Percentiles rank a stretch among this genome's conserved stretches.
These are phyloP conservation scores for Linnemannia hyalina DNA, from an alignment of 192 early-diverging fungal species.

Conservation along the genomic window DNA sequence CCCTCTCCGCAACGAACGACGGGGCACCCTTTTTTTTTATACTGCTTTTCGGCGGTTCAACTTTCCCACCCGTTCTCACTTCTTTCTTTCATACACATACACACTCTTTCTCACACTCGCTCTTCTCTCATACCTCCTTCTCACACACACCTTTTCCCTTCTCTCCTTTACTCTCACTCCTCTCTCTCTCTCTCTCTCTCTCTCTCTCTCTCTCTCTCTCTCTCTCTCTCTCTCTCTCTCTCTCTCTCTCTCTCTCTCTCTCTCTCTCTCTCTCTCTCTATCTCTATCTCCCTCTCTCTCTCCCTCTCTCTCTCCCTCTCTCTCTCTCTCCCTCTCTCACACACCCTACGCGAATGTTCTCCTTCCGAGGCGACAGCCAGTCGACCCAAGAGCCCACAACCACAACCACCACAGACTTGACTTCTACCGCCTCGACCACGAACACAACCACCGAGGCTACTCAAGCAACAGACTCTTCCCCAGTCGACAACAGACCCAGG, in stretches of 20 bases:
- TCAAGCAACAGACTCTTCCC: not conserved
- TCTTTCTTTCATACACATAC: too few species aligned
- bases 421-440: not conserved
- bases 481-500: not conserved
- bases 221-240: not conserved
- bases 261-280: not conserved
- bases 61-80: not conserved
- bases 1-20: not conserved
- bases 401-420: not conserved
- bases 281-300: too few species aligned
- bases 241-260: not conserved
- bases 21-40: not conserved
- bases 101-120: too few species aligned
- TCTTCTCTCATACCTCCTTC: not conserved
- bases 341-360: not conserved
- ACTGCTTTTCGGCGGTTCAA: not conserved
- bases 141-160: not conserved
- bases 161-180: not conserved
- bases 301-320: not conserved
- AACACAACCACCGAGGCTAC: not conserved
- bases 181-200: not conserved
- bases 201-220: not conserved
- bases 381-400: not conserved
- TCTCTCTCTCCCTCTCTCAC: not conserved
- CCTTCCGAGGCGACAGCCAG: slow-evolving; percentile 1